Conservation (phyloP, 305 asterid genomes). For the Solanum hybrid region DNA sequence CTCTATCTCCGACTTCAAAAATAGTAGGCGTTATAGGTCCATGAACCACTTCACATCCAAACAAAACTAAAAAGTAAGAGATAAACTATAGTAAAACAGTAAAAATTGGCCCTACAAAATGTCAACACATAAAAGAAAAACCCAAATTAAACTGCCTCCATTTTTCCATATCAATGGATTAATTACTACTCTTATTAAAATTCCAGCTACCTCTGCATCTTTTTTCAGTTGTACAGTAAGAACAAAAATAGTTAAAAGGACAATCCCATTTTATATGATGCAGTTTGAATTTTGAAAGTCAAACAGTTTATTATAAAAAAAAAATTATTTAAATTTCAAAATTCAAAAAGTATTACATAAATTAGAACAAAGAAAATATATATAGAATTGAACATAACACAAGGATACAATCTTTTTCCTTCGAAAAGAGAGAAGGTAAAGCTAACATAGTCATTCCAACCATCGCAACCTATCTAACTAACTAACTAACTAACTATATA, state of each 20-base stretch:
- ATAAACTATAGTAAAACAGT: background rate
- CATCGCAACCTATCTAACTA: no score
- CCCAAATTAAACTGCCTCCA: background rate
- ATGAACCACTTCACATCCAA: background rate
- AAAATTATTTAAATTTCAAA: rapidly evolving
- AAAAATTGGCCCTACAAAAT: background rate
- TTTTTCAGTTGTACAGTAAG: background rate
- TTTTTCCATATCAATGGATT: background rate
- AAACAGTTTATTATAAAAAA: background rate
- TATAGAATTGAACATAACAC: no score
- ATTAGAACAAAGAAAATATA: rapidly evolving
- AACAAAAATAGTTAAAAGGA: background rate
- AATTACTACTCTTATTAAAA: background rate
- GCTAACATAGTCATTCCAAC: no score
- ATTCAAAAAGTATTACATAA: background rate
- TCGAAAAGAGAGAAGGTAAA: no score
- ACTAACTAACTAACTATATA: no score
- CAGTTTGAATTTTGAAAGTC: background rate
- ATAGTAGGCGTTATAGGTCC: background rate
- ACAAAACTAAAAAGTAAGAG: background rate
- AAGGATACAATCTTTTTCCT: no score
- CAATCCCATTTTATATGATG: rapidly evolving
- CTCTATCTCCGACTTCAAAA: no score
- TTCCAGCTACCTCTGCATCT: background rate
- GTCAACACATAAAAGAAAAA: background rate